Evolutionary conservation across 768 basidiomycete genomes (phyloP), one percentile per base, ranked within the genome.

Genomic region (Sporobolomyces roseus): DNA sequence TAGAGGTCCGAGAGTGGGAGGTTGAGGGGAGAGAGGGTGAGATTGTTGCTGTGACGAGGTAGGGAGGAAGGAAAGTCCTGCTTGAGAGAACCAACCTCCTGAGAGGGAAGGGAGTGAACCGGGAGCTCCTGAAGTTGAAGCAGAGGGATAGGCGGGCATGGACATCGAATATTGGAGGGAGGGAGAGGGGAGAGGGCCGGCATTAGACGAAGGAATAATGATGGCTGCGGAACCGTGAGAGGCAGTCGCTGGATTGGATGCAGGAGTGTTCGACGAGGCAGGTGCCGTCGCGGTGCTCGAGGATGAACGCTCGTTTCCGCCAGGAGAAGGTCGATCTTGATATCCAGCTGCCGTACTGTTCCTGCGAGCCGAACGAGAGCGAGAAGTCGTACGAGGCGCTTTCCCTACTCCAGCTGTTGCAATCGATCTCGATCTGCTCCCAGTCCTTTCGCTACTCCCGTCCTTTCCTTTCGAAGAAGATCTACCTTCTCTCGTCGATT

Each of bases 161-260:
- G 49, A 53, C 23, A 46, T 38, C 14, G 70, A 63, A 53, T 54
- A 77, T 70, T 41, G 80, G 81, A 68, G 32, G 68, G 69, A 61
- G 27, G 68, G 75, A 33, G 60, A 41, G 17, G 29, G 66, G 77
- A 74, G 3, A 77, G 78, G 25, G 82, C 80, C 35, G 80, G 81
- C 48, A 82, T 80, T 74, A 72, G 80, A 77, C 25, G 82, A 79
- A 10, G 87, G 88, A 73, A 89, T 89, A 56, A 88, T 80, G 76
- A 90, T 89, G 14, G 87, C 87, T 71, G 86, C 61, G 41, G 56
- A 8, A 19, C 56, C 56, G 25, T 58, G 56, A 27, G 56, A 45
- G 35, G 30, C 17, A 14, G 32, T 35, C 23, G 38, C 17, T 17
- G 38, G 9, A 41, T 41, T 41, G 10, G 35, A 36, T 3, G 21